phyloP scores from a whole-genome alignment of 306 rosid genomes.

The Cicer yamashitae region DNA sequence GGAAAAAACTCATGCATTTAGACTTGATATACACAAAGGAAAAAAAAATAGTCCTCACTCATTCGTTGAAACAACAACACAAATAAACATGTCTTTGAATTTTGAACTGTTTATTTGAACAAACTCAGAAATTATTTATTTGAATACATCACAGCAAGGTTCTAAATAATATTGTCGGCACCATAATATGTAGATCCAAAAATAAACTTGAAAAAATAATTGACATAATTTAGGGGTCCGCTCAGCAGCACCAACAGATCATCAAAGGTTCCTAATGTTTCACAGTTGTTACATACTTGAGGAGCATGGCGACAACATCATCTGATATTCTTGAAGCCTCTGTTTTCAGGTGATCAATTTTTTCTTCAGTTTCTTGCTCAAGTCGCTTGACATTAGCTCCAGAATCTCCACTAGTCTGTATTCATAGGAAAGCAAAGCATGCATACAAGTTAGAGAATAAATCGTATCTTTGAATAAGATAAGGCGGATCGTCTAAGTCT shows the following conservation, averaged over 20 bases:
- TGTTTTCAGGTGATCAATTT: conserved; percentile 66
- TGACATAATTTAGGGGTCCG: conserved; percentile 42
- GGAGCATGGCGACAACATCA: conserved; percentile 83
- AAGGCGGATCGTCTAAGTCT: neutral
- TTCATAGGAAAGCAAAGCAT: conserved; percentile 19
- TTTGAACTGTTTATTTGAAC: conserved; percentile 35
- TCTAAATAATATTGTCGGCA: conserved; percentile 38
- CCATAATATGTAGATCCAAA: conserved; percentile 45
- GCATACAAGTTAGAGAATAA: conserved; percentile 14
- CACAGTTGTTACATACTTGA: conserved; percentile 77
- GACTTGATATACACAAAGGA: neutral
- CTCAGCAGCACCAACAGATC: conserved; percentile 40
- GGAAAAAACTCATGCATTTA: conserved; percentile 10
- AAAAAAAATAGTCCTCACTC: neutral
- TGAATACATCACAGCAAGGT: conserved; percentile 41
- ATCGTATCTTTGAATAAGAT: neutral
- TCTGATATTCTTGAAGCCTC: conserved; percentile 72
- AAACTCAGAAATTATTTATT: conserved; percentile 42
- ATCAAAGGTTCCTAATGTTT: conserved; percentile 57
- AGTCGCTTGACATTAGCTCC: conserved; percentile 97
- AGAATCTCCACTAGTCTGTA: conserved; percentile 92
- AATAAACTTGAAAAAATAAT: conserved; percentile 41
- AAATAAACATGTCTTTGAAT: conserved; percentile 30
- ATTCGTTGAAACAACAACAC: conserved; percentile 26
- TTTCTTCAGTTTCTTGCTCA: conserved; percentile 73